Percentiles rank a stretch among this genome's conserved stretches.
These are phyloP conservation scores for Backusella parvicylindrica DNA, from an alignment of 192 early-diverging fungal genomes.

Conservation along the genomic window DNA sequence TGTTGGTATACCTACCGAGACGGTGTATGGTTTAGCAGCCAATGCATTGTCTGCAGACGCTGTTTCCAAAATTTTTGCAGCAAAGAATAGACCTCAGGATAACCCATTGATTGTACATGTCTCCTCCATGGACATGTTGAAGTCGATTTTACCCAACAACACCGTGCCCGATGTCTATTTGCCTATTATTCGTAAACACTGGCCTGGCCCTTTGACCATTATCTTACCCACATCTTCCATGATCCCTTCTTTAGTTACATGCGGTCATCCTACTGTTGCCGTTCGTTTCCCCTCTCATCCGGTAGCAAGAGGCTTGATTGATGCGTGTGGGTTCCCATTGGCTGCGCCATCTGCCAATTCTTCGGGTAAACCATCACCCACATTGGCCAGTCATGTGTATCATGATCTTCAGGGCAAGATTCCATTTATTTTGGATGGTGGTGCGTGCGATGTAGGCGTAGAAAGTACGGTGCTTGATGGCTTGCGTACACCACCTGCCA, in stretches of 20 bases:
- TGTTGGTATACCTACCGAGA: conserved; percentile 96
- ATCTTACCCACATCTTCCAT: conserved; percentile 69
- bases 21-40: conserved; percentile 95
- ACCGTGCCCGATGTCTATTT: conserved; percentile 72
- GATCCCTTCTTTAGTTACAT: conserved; percentile 79
- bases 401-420: conserved; percentile 78
- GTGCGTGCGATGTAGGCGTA: conserved; percentile 83
- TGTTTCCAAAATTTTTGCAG: conserved; percentile 72
- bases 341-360: conserved; percentile 99
- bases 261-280: conserved; percentile 82
- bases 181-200: conserved; percentile 61
- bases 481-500: conserved; percentile 64
- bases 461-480: conserved; percentile 95
- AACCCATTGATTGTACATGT: conserved; percentile 98
- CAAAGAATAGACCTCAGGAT: conserved; percentile 90
- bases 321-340: conserved; percentile 78
- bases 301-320: conserved; percentile 86
- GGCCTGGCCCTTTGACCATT: conserved; percentile 96
- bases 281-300: conserved; percentile 91
- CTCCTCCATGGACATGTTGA: conserved; percentile 85
- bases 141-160: conserved; percentile 54
- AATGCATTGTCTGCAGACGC: conserved; percentile 71
- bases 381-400: conserved; percentile 83
- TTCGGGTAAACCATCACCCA: conserved; percentile 93
- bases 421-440: conserved; percentile 87